A percentile compares a stretch with the other conserved stretches of the same genome.
These are phyloP conservation scores for Suillus subalutaceus DNA, from an alignment of 768 basidiomycete genomes.

Conservation along the genomic window DNA sequence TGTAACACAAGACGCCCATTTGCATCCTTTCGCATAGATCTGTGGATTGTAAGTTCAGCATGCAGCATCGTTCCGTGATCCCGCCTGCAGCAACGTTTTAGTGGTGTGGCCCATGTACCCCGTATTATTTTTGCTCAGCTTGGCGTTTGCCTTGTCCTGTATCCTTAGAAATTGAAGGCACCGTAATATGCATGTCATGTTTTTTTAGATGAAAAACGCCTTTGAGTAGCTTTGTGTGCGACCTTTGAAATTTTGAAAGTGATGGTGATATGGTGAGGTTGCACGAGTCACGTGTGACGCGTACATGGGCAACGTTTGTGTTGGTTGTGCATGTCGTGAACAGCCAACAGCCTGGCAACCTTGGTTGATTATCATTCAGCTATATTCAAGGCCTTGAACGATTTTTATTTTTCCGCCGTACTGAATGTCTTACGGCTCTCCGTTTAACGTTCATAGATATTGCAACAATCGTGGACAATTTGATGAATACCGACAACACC, in stretches of 20 bases:
- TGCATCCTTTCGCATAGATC: constrained; percentile 1
- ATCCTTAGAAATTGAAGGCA: neutral
- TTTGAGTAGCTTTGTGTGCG: neutral
- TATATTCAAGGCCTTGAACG: neutral
- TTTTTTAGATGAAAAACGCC: constrained; percentile 3
- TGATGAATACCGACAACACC: constrained; percentile 18
- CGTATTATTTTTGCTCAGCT: neutral
- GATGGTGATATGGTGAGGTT: neutral
- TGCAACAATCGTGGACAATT: constrained; percentile 5
- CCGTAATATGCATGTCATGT: neutral
- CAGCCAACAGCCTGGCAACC: constrained; percentile 4
- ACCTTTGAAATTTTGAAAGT: neutral
- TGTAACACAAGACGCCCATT: neutral
- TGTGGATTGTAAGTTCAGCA: neutral
- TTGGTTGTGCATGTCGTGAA: constrained; percentile 12
- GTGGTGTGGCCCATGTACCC: constrained; percentile 6
- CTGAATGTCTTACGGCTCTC: constrained; percentile 6
- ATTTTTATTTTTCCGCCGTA: neutral
- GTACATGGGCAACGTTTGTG: constrained; percentile 26
- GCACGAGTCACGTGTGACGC: constrained; percentile 33
- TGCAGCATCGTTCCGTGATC: constrained; percentile 8
- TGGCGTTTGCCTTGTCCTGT: neutral
- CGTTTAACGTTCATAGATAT: constrained; percentile 6
- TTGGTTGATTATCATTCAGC: constrained; percentile 7
- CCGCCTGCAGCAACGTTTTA: neutral